These are phyloP conservation scores for Periglandula ipomoeae DNA, from an alignment of 2,329 filamentous ascomycete genomes.

Conservation along the genomic window DNA sequence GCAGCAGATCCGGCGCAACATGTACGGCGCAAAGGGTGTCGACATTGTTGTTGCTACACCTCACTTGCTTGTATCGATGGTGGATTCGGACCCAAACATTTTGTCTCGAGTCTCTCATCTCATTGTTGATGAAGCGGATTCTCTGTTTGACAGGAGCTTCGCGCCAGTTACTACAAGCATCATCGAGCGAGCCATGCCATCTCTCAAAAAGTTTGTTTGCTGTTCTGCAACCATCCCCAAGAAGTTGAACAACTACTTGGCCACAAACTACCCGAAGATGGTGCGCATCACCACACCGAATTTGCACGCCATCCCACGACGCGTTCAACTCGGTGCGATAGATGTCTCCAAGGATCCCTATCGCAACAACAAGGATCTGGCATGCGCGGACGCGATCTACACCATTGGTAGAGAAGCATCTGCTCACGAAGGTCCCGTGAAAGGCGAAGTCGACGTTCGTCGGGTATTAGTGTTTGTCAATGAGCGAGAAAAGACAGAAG, in stretches of 20 bases:
- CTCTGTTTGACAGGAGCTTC: slow-evolving; percentile 89
- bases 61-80: slow-evolving; percentile 80
- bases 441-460: slow-evolving; percentile 58
- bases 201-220: slow-evolving; percentile 75
- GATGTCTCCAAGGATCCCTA: slow-evolving; percentile 91
- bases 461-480: slow-evolving; percentile 95
- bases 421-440: slow-evolving; percentile 45
- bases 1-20: slow-evolving; percentile 70
- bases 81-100: slow-evolving; percentile 81
- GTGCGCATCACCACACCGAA: slow-evolving; percentile 86
- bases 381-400: slow-evolving; percentile 92
- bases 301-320: slow-evolving; percentile 86
- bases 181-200: slow-evolving; percentile 71
- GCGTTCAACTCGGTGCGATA: slow-evolving; percentile 87
- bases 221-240: slow-evolving; percentile 95
- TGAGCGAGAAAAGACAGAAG: slow-evolving; percentile 79
- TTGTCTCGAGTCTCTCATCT: slow-evolving; percentile 85
- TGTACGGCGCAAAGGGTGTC: slow-evolving; percentile 74
- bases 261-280: slow-evolving; percentile 72
- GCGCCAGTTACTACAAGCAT: slow-evolving; percentile 72
- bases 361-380: slow-evolving; percentile 82
- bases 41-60: slow-evolving; percentile 85
- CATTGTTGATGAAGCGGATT: slow-evolving; percentile 92
- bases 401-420: slow-evolving; percentile 72
- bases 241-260: slow-evolving; percentile 78